These are phyloP conservation scores for Cyclotella sp. DNA, from an alignment of 108 stramenopile species.

Conservation along the genomic window DNA sequence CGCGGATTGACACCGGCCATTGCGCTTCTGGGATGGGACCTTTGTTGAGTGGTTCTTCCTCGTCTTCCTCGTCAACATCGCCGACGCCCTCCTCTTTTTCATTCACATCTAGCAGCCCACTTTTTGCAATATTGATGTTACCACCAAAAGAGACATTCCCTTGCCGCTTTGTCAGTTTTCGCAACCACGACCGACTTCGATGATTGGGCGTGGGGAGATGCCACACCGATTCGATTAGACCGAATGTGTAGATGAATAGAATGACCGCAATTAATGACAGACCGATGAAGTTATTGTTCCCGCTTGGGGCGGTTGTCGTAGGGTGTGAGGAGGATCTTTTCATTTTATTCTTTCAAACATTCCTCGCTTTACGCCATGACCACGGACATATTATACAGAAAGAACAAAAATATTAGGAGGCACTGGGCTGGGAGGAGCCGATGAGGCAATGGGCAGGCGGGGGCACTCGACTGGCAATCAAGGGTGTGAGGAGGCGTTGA, in stretches of 20 bases:
- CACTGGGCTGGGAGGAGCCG: no score
- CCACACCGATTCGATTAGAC: slow-evolving; percentile 34
- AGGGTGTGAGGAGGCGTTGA: no score
- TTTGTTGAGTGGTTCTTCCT: background rate
- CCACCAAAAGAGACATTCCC: slow-evolving; percentile 16
- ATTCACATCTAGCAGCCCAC: slow-evolving; percentile 30
- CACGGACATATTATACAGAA: no score
- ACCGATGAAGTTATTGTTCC: slow-evolving; percentile 44
- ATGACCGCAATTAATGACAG: slow-evolving; percentile 28
- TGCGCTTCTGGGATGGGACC: slow-evolving; percentile 47
- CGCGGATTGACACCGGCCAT: slow-evolving; percentile 76
- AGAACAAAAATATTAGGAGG: no score
- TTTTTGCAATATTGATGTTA: slow-evolving; percentile 36
- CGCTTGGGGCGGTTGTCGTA: background rate
- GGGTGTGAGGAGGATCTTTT: background rate
- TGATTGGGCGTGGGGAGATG: slow-evolving; percentile 43
- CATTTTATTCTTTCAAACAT: no score
- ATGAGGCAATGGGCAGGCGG: no score
- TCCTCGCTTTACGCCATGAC: no score
- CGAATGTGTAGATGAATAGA: slow-evolving; percentile 38
- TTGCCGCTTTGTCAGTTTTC: slow-evolving; percentile 22
- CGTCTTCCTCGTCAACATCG: slow-evolving; percentile 3
- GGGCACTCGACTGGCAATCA: no score
- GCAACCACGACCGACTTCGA: slow-evolving; percentile 33
- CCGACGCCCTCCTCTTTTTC: slow-evolving; percentile 6